These are phyloP conservation scores for Anisodus acutangulus DNA, from an alignment of 257 asterid species.

Conservation along the genomic window DNA sequence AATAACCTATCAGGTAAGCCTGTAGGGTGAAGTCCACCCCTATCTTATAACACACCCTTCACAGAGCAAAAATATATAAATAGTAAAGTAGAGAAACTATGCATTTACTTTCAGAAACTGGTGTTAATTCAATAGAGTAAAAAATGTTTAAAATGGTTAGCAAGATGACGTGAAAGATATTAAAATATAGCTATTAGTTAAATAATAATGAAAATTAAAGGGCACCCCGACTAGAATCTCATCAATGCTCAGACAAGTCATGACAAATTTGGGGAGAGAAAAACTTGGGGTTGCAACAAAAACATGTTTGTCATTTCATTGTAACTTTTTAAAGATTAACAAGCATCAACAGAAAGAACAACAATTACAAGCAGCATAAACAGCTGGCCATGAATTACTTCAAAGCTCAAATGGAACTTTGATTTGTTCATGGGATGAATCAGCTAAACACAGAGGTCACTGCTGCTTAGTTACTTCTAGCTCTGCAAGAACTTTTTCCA, in stretches of 20 bases:
- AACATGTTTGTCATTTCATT: neutral
- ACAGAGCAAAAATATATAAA: neutral
- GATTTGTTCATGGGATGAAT: neutral
- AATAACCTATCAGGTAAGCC: slow-evolving; percentile 8
- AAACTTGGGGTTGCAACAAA: slow-evolving; percentile 20
- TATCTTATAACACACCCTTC: neutral
- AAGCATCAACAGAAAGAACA: slow-evolving; percentile 11
- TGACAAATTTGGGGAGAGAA: neutral
- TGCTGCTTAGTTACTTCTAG: neutral
- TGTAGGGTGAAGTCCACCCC: neutral
- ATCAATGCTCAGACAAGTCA: slow-evolving; percentile 5
- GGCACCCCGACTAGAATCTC: slow-evolving; percentile 11
- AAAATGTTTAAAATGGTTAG: neutral
- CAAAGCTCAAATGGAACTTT: slow-evolving; percentile 27
- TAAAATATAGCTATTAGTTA: neutral
- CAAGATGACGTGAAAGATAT: neutral
- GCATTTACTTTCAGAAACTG: neutral
- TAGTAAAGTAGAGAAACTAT: slow-evolving; percentile 3
- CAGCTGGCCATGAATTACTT: neutral
- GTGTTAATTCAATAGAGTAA: neutral
- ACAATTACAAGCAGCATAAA: slow-evolving; percentile 7
- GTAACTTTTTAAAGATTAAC: neutral
- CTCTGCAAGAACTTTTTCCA: slow-evolving; percentile 12
- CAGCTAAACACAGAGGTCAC: neutral
- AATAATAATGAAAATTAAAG: slow-evolving; percentile 18